Evolutionary conservation across 805 yeast genomes (phyloP).

Genomic region (Nakazawaea wyomingensis): DNA sequence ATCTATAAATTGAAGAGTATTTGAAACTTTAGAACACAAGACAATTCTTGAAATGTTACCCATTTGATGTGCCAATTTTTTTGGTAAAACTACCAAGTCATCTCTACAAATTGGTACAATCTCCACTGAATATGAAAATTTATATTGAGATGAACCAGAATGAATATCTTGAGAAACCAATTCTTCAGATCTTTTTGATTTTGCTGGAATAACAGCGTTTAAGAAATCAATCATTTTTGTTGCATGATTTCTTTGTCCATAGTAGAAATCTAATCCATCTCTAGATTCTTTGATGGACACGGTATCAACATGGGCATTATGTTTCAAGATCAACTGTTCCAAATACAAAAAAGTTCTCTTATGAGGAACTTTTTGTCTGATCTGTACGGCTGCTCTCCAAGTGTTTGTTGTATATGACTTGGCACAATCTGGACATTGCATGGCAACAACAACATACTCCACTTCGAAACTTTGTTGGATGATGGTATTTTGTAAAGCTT

Average conservation of each 20-base stretch:
- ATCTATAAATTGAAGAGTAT: slow-evolving; percentile 81
- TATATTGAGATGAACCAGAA: slow-evolving; percentile 80
- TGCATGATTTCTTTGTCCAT: slow-evolving; percentile 85
- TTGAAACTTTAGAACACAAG: slow-evolving; percentile 79
- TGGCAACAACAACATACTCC: slow-evolving; percentile 86
- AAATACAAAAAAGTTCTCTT: slow-evolving; percentile 93
- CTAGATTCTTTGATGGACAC: slow-evolving; percentile 87
- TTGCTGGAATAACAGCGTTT: slow-evolving; percentile 77
- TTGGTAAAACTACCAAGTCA: slow-evolving; percentile 89
- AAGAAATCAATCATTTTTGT: slow-evolving; percentile 90
- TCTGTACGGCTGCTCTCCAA: slow-evolving; percentile 97
- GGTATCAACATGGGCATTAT: slow-evolving; percentile 91
- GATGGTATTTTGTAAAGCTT: slow-evolving; percentile 86
- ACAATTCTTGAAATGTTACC: slow-evolving; percentile 82
- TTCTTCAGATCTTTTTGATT: slow-evolving; percentile 81
- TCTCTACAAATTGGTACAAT: slow-evolving; percentile 96
- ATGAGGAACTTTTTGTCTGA: slow-evolving; percentile 95
- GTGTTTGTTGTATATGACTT: slow-evolving; percentile 94
- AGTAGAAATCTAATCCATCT: slow-evolving; percentile 94
- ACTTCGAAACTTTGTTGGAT: slow-evolving; percentile 94
- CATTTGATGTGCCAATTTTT: slow-evolving; percentile 73
- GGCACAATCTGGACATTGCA: slow-evolving; percentile 99
- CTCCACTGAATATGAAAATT: slow-evolving; percentile 89
- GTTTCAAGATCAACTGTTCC: slow-evolving; percentile 90
- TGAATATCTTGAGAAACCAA: slow-evolving; percentile 89